Percentiles rank a stretch among this genome's conserved stretches.
These are phyloP conservation scores for Dactylellina haptotyla DNA, from an alignment of 2,329 filamentous ascomycete genomes.

Conservation along the genomic window DNA sequence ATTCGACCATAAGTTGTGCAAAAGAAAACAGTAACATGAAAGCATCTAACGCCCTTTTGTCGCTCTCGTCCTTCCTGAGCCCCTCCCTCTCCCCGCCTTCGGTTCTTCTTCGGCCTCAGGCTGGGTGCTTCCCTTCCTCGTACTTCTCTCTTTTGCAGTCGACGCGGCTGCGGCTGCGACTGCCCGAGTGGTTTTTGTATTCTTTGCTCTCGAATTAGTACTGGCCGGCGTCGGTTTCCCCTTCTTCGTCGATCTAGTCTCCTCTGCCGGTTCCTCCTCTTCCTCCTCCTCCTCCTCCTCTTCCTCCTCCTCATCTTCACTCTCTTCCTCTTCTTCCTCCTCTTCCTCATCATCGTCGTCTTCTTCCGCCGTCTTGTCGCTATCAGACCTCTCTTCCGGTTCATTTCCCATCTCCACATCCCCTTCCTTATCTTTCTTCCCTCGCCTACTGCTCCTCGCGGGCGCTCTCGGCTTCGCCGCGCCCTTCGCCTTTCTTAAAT, in stretches of 20 bases:
- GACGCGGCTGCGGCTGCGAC: slow-evolving; percentile 10
- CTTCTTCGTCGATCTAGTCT: slow-evolving; percentile 17
- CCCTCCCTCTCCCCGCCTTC: slow-evolving; percentile 29
- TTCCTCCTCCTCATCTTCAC: slow-evolving; percentile 11
- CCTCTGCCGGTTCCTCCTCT: slow-evolving; percentile 18
- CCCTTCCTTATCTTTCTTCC: slow-evolving; percentile 46
- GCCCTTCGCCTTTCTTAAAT: not conserved
- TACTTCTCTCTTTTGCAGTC: slow-evolving; percentile 24
- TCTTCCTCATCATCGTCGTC: slow-evolving; percentile 4
- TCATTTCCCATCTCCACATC: slow-evolving; percentile 52
- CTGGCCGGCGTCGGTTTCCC: slow-evolving; percentile 16
- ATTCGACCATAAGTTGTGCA: not conserved
- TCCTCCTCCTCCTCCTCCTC: slow-evolving; percentile 15
- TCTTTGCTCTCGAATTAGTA: slow-evolving; percentile 30
- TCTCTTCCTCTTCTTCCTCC: slow-evolving; percentile 26
- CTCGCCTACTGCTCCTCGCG: slow-evolving; percentile 1
- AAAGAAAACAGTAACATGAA: not conserved
- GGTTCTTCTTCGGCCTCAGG: slow-evolving; percentile 34
- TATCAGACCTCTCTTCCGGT: too few species aligned
- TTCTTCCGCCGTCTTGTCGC: too few species aligned
- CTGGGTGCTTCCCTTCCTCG: slow-evolving; percentile 34
- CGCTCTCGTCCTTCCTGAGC: slow-evolving; percentile 31
- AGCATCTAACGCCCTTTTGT: slow-evolving; percentile 26
- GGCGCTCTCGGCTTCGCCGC: not conserved
- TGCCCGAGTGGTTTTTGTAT: slow-evolving; percentile 43